Evolutionary conservation across 306 rosid species (phyloP).

Genomic region (Trifolium fragiferum): DNA sequence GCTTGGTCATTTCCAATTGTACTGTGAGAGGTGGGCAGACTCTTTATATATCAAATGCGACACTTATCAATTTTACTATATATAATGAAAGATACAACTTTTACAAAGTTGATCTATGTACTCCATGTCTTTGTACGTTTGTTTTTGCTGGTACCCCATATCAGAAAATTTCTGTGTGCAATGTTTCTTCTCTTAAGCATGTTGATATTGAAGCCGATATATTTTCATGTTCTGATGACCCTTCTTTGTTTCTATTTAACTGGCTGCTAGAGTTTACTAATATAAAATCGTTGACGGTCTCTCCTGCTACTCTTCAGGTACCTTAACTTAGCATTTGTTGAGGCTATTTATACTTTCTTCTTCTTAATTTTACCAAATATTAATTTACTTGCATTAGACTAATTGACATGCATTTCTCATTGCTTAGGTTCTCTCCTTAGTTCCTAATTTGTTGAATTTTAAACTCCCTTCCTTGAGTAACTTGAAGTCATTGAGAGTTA

Average conservation of each 20-base stretch:
- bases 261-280: conserved; percentile 25
- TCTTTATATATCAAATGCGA: conserved; percentile 9
- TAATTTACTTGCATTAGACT: background rate
- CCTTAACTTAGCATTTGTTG: background rate
- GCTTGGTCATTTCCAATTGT: background rate
- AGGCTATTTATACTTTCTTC: background rate
- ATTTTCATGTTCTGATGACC: too few relatives aligned
- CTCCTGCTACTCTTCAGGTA: conserved; percentile 40
- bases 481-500: conserved; percentile 34
- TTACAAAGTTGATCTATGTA: background rate
- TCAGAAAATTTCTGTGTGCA: background rate
- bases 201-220: background rate
- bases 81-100: background rate
- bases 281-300: conserved; percentile 29
- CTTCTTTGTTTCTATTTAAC: background rate
- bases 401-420: background rate
- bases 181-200: background rate
- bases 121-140: background rate
- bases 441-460: conserved; percentile 1
- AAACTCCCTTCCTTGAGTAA: conserved; percentile 25
- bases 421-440: conserved; percentile 36
- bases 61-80: background rate
- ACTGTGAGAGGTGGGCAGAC: background rate
- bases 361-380: background rate
- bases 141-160: background rate